These are phyloP conservation scores for Blastobotrys peoriensis DNA, from an alignment of 805 yeast genomes.

Conservation along the genomic window DNA sequence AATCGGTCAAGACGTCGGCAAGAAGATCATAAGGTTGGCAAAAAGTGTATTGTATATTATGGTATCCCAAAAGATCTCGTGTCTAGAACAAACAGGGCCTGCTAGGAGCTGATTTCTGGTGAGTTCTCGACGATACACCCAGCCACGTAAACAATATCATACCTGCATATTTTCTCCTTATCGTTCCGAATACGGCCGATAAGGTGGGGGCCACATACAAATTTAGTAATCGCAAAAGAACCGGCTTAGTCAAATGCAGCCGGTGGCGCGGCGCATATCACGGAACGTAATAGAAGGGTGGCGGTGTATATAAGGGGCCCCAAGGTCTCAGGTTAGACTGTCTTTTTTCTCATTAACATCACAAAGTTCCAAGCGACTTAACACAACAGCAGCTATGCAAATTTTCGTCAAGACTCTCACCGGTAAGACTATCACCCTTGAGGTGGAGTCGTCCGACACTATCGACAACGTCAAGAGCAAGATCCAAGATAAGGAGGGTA, in stretches of 20 bases:
- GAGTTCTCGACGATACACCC: too few relatives aligned
- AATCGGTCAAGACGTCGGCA: too few relatives aligned
- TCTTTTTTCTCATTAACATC: not conserved
- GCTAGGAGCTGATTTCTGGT: too few relatives aligned
- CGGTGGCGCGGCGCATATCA: not conserved
- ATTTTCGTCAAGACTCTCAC: constrained; percentile 99
- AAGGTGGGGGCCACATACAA: not conserved
- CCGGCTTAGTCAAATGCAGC: not conserved
- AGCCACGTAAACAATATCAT: not conserved
- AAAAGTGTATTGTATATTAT: too few relatives aligned
- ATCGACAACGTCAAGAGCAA: constrained; percentile 91
- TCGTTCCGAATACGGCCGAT: not conserved
- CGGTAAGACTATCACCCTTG: constrained; percentile 97
- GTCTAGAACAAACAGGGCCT: too few relatives aligned
- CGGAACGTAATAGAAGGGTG: not conserved
- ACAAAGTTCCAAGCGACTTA: too few relatives aligned
- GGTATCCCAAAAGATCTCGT: too few relatives aligned
- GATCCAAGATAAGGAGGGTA: constrained; percentile 94
- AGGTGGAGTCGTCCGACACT: constrained; percentile 59
- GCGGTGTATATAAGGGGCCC: not conserved
- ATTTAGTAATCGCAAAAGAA: not conserved
- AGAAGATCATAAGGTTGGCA: too few relatives aligned
- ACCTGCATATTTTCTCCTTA: not conserved
- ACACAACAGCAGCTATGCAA: constrained; percentile 36
- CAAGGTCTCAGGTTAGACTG: not conserved